Base-by-base conservation (phyloP, 176 grass and related monocot species). In the Musa schizocarpa region DNA sequence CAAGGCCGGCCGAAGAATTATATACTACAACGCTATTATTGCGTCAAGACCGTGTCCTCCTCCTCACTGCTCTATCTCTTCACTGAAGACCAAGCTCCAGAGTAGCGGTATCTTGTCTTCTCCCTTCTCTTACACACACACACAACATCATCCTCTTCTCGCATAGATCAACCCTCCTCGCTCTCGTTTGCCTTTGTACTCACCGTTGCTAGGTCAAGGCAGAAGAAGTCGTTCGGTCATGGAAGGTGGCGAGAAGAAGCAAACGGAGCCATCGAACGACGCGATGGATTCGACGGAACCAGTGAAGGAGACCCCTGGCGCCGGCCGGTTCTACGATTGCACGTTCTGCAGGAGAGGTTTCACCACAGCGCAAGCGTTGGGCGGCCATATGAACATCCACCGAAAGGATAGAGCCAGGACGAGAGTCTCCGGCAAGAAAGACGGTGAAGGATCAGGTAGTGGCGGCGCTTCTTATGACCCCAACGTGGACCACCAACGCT, bases 321-420 rank as follows among this genome's bases (percentile, higher is more conserved):
- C 25, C 65, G 65, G 65, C 24, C 9, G 26, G 12, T 43, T 26
- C 57, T 68, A 68, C 13, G 25, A 68, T 23, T 68, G 65, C 65
- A 68, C 17, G 65, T 68, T 68, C 14, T 68, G 65, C 26, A 23
- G 13, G 13, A 26, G 65, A 68, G 65, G 65, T 6, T 68, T 68
- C 65, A 68, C 26, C 25, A 68, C 25, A 0, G 65, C 65, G 13
- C 65, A 68, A 22, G 65, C 65, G 1, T 14, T 68, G 12, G 65
- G 65, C 7, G 65, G 65, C 25, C 65, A 68, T 6, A 68, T 68
- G 65, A 68, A 68, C 65, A 68, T 68, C 65, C 65, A 68, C 65
- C 65, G 65, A 0, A 2, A 9, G 24, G 25, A 68, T 13, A 9
- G 65, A 34, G 65, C 65, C 24, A 29, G 27, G 65, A 29, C 16